Conservation (phyloP, 805 yeast genomes). For the Ogataea pini region DNA sequence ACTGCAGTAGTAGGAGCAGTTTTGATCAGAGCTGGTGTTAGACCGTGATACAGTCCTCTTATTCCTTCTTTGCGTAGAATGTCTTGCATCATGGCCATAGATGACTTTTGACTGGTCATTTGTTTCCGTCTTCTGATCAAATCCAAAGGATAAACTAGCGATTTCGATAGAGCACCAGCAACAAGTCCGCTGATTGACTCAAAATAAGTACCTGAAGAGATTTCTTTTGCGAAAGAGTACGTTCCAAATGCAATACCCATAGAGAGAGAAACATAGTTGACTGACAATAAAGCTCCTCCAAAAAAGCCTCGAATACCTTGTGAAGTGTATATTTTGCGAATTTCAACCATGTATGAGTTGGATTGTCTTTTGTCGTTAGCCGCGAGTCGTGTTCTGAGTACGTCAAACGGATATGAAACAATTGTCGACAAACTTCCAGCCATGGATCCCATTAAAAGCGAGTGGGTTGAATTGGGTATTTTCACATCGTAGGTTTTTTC, state of each 20-base stretch:
- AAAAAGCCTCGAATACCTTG: constrained; percentile 50
- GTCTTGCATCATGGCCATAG: constrained; percentile 30
- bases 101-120: constrained; percentile 38
- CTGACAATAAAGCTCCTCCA: constrained; percentile 50
- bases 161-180: constrained; percentile 78
- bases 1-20: constrained; percentile 71
- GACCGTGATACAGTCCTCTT: constrained; percentile 73
- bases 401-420: constrained; percentile 84
- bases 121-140: constrained; percentile 78
- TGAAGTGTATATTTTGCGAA: constrained; percentile 32
- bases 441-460: constrained; percentile 65
- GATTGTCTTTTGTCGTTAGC: constrained; percentile 50
- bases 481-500: constrained; percentile 27
- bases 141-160: constrained; percentile 81
- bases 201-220: constrained; percentile 36
- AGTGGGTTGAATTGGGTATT: constrained; percentile 42
- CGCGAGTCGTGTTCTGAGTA: constrained; percentile 83
- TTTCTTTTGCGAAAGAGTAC: constrained; percentile 54
- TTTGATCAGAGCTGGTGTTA: constrained; percentile 67
- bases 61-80: constrained; percentile 60
- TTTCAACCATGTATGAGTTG: constrained; percentile 37
- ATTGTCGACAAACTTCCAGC: constrained; percentile 78
- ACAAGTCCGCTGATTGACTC: constrained; percentile 66
- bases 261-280: constrained; percentile 65
- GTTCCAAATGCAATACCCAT: constrained; percentile 76